Base-by-base conservation (phyloP, 139 green algal species). In the Nannochloris sp. region DNA sequence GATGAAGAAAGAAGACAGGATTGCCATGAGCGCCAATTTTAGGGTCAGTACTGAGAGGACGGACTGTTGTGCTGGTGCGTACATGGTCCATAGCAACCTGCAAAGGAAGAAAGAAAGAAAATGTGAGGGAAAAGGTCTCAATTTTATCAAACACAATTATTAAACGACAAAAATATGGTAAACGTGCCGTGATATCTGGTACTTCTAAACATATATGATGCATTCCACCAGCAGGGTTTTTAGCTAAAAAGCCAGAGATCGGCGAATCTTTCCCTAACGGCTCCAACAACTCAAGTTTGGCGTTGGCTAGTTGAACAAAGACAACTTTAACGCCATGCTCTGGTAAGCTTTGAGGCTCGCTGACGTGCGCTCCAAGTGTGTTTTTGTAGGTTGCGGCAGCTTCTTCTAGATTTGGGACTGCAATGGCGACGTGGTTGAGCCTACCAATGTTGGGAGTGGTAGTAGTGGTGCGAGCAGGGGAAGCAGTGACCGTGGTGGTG, bases 191-290 rank as follows among this genome's bases (percentile, higher is more conserved):
- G 13, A 72, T 48, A 12, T 82, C 57, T 0, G 13, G n/a, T 4
- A 87, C 81, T 30, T 87, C 82, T 4, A 88, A 62, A 66, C 81
- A 88, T 5, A 88, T 56, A 71, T 88, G 81, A 62, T 89, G 81
- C 42, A 88, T 69, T 37, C 81, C 81, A 10, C 81, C 81, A 23
- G 44, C 35, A 12, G 73, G 66, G 45, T 88, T 85, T 7, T 80
- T 74, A 7, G 68, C 61, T 33, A 89, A 61, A 47, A 88, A 88
- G 14, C 60, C 67, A 2, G 68, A 42, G 4, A 88, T 77, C 51
- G 81, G 81, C 3, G 78, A 87, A 8, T 38, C 54, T 30, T 60
- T 30, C 1, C 81, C 81, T 23, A 89, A 70, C 9, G 81, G 81
- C 29, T 88, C 74, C 44, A 88, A 42, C 30, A 88, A 74, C 71